Conservation (phyloP, 345 rosid genomes). For the Eucalyptus lansdowneana region DNA sequence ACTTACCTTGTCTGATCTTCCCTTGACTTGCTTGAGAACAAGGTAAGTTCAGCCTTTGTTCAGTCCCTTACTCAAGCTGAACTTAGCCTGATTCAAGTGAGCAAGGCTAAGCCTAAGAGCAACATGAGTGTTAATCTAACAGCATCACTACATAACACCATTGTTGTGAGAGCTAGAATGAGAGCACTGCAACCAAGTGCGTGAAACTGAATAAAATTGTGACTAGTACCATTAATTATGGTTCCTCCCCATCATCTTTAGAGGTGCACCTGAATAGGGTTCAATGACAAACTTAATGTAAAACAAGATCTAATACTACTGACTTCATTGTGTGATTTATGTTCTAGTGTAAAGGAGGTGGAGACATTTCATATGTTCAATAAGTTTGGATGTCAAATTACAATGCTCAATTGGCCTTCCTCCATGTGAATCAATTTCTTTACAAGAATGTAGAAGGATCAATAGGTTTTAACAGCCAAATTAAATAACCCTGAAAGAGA, state of each 20-base stretch:
- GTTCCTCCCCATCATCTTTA: neutral
- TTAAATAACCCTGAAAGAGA: neutral
- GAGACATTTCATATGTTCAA: neutral
- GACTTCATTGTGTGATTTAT: neutral
- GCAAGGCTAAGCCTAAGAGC: neutral
- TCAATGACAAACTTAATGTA: neutral
- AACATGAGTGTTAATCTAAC: neutral
- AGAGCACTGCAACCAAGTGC: neutral
- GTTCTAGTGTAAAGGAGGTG: neutral
- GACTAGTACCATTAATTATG: too few species aligned
- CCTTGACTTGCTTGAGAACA: neutral
- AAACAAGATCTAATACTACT: neutral
- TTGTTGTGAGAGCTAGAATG: neutral
- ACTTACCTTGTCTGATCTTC: too few species aligned
- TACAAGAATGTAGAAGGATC: neutral
- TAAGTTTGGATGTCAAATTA: neutral
- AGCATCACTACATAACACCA: neutral
- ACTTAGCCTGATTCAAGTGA: neutral
- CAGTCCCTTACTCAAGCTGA: neutral
- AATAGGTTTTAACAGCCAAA: neutral
- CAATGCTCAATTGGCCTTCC: neutral
- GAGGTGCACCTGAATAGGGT: neutral
- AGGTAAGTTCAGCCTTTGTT: neutral
- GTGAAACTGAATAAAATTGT: neutral
- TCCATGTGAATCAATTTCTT: neutral